Evolutionary conservation across 1,139 yeast genomes (phyloP).

Genomic region (Yamadazyma dendronema): DNA sequence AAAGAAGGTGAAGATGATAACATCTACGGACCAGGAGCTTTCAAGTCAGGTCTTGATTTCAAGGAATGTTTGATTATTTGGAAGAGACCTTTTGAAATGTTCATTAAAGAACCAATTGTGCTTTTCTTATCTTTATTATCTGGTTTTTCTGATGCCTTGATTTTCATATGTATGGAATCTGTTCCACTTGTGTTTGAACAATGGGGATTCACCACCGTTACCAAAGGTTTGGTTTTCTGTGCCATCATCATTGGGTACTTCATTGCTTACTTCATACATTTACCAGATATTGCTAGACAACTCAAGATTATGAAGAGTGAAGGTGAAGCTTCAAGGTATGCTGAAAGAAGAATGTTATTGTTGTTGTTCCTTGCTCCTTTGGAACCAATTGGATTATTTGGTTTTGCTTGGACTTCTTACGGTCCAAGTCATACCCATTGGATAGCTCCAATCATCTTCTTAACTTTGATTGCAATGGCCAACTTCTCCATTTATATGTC

Average conservation of each 20-base stretch:
- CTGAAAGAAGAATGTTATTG: constrained; percentile 26
- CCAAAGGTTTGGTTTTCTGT: constrained; percentile 28
- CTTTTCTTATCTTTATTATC: constrained; percentile 34
- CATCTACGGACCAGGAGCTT: constrained; percentile 30
- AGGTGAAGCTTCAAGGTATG: constrained; percentile 24
- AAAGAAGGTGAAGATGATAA: constrained; percentile 25
- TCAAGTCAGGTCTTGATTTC: constrained; percentile 18
- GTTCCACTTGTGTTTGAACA: constrained; percentile 28
- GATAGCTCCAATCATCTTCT: constrained; percentile 37
- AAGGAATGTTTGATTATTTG: constrained; percentile 26
- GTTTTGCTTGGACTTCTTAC: constrained; percentile 38
- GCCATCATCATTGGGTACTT: constrained; percentile 32
- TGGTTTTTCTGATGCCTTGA: constrained; percentile 39
- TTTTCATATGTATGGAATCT: constrained; percentile 37
- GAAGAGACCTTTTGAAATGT: constrained; percentile 38
- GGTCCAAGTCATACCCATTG: constrained; percentile 31
- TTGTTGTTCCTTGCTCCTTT: constrained; percentile 28
- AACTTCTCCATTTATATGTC: constrained; percentile 37
- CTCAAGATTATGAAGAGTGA: constrained; percentile 15
- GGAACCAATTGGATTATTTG: constrained; percentile 35
- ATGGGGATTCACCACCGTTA: constrained; percentile 25
- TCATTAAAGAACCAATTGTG: constrained; percentile 36
- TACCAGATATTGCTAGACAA: constrained; percentile 28
- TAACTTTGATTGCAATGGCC: constrained; percentile 33
- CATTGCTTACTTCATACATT: constrained; percentile 23